A percentile compares a stretch with the other conserved stretches of the same genome.
phyloP scores from a whole-genome alignment of 129 eudicot genomes.

The Rutidosis leptorrhynchoides region DNA sequence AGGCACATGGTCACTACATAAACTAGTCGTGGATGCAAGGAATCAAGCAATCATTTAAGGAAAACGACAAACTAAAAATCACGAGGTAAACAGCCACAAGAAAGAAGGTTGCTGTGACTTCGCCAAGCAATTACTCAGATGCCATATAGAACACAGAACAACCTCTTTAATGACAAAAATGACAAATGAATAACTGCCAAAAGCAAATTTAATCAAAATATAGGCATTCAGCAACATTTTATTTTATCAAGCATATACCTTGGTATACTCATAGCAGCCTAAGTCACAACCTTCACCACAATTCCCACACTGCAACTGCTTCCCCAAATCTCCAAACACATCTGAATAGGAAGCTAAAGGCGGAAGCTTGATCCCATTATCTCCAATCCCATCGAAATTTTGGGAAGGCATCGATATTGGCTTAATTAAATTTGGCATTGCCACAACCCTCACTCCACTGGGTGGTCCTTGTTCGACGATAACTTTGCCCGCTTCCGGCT shows the following conservation, averaged over 20 bases:
- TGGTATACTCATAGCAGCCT: background rate
- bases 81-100: no score
- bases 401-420: constrained; percentile 34
- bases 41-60: no score
- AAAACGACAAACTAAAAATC: no score
- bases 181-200: no score
- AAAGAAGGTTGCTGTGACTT: no score
- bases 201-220: no score
- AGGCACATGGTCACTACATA: no score
- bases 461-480: constrained; percentile 81
- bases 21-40: no score
- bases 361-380: constrained; percentile 39
- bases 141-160: no score
- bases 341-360: constrained; percentile 59
- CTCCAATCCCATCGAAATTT: constrained; percentile 6
- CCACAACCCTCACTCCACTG: constrained; percentile 66
- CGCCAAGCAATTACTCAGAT: no score
- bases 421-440: constrained; percentile 50
- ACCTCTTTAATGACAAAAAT: no score
- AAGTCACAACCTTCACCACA: background rate
- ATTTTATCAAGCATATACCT: background rate
- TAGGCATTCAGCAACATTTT: no score
- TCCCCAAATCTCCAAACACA: constrained; percentile 18
- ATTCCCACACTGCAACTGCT: background rate
- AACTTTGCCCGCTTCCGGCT: constrained; percentile 39